Evolutionary conservation across 2,329 filamentous ascomycete species (phyloP).

Genomic region (Penicillium sp.): DNA sequence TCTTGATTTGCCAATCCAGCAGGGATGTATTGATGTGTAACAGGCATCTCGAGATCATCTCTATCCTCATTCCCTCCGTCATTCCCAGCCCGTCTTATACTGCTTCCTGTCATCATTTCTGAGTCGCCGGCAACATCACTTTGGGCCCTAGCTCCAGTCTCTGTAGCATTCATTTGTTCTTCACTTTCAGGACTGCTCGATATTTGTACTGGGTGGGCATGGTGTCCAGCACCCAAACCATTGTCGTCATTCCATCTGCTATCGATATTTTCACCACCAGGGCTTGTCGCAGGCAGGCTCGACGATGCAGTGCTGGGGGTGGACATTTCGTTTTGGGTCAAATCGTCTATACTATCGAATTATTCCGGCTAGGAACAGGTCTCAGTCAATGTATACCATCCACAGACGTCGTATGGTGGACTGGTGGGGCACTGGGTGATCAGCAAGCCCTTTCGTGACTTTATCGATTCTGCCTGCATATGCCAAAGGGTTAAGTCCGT

Average conservation of each 20-base stretch:
- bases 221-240: neutral
- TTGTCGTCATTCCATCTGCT: neutral
- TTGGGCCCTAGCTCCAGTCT: neutral
- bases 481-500: neutral
- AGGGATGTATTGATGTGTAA: neutral
- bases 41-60: neutral
- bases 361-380: neutral
- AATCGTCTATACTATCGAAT: neutral
- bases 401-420: neutral
- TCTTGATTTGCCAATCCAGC: neutral
- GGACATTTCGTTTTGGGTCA: neutral
- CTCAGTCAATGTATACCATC: neutral
- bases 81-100: neutral
- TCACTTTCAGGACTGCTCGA: neutral
- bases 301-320: neutral
- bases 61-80: neutral
- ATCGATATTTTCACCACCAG: neutral
- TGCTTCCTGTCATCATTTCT: neutral
- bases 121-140: neutral
- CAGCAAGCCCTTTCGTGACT: neutral
- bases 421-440: neutral
- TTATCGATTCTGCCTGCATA: neutral
- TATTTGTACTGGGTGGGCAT: neutral
- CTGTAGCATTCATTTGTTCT: neutral
- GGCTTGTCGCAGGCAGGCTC: neutral